A percentile compares a stretch with the other conserved stretches of the same genome.
Evolutionary conservation across 1,284 basidiomycete genomes (phyloP).

Genomic region (Jaminaea rosea): DNA sequence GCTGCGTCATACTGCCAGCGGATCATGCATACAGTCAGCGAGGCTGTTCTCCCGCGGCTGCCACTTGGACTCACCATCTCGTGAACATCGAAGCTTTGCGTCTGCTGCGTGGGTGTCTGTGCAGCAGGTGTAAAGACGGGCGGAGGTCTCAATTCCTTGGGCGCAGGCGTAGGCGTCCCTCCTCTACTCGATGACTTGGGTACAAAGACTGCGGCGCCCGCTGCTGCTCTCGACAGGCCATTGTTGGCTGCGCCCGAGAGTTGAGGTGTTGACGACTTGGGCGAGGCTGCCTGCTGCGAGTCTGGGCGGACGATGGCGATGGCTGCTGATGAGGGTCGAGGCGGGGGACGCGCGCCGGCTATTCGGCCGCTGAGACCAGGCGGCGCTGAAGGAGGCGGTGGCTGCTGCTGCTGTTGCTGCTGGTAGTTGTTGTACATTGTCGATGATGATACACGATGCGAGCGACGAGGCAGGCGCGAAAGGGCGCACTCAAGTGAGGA

Average conservation of each 20-base stretch:
- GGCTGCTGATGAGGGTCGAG: conserved; percentile 3
- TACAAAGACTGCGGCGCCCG: conserved; percentile 35
- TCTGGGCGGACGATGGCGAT: conserved; percentile 10
- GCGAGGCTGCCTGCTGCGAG: conserved; percentile 11
- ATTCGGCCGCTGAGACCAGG: too few relatives aligned
- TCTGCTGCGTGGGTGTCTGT: conserved; percentile 3
- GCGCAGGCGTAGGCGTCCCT: conserved; percentile 7
- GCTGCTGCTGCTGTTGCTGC: too few relatives aligned
- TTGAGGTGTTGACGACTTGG: conserved; percentile 9
- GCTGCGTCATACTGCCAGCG: conserved; percentile 13
- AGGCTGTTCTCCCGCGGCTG: too few relatives aligned
- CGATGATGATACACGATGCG: too few relatives aligned
- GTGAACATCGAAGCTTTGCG: too few relatives aligned
- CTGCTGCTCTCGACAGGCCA: conserved; percentile 28
- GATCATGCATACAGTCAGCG: too few relatives aligned
- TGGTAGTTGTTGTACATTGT: too few relatives aligned
- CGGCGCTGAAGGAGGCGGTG: too few relatives aligned
- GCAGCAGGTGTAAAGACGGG: background rate
- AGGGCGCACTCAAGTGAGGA: too few relatives aligned
- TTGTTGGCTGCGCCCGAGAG: conserved; percentile 22
- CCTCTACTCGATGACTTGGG: conserved; percentile 21
- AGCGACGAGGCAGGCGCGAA: too few relatives aligned
- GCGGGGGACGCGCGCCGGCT: too few relatives aligned
- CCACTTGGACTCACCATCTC: too few relatives aligned
- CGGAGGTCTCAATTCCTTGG: background rate